These are phyloP conservation scores for Phytophthora niederhauseri DNA, from an alignment of 352 stramenopile species.

Conservation along the genomic window DNA sequence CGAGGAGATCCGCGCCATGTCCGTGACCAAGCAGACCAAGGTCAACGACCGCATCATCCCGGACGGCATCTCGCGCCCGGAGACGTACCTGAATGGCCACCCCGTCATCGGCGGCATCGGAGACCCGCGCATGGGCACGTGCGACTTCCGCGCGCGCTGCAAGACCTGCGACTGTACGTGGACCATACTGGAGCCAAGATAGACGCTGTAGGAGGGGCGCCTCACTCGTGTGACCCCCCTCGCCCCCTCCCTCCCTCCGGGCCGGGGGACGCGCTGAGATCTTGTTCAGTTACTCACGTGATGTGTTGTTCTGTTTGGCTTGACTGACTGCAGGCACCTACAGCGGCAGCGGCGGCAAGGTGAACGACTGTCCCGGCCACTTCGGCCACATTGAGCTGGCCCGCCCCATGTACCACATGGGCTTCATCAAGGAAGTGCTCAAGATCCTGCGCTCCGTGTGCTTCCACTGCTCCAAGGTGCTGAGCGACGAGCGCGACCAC, in stretches of 20 bases:
- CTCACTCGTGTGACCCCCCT: not conserved
- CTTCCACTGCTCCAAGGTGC: conserved; percentile 97
- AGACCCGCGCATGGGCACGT: conserved; percentile 98
- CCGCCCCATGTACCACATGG: conserved; percentile 97
- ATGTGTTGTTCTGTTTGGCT: conserved; percentile 4
- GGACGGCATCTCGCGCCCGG: conserved; percentile 93
- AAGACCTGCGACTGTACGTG: conserved; percentile 92
- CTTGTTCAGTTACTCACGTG: not conserved
- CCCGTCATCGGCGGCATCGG: conserved; percentile 98
- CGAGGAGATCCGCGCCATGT: conserved; percentile 97
- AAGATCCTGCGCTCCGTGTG: conserved; percentile 96
- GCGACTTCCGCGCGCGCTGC: conserved; percentile 87
- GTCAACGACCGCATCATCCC: conserved; percentile 97
- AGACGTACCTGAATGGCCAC: conserved; percentile 93
- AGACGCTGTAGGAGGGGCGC: no score
- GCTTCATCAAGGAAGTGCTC: conserved; percentile 97
- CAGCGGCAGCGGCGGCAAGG: conserved; percentile 91
- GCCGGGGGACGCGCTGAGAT: not conserved
- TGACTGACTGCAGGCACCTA: conserved; percentile 66
- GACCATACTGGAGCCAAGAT: not conserved
- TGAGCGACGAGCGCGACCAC: conserved; percentile 92
- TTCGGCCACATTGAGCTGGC: conserved; percentile 99
- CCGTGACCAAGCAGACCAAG: conserved; percentile 97
- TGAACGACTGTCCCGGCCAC: conserved; percentile 98
- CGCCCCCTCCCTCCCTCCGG: not conserved